phyloP scores from a whole-genome alignment of 352 stramenopile species.

The Phytopythium litorale region DNA sequence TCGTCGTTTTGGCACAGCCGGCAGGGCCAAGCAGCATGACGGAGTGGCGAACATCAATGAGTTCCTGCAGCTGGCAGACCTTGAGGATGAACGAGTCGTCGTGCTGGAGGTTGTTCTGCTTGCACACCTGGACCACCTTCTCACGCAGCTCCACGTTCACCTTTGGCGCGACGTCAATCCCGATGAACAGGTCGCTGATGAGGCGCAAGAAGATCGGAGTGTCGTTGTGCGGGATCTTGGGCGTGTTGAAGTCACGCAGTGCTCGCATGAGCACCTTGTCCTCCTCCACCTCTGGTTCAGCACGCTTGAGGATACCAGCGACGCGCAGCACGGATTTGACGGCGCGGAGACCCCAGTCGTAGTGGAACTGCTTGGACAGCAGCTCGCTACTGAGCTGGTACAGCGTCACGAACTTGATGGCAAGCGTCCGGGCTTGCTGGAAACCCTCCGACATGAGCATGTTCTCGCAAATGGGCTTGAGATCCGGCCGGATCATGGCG shows the following conservation, averaged over 20 bases:
- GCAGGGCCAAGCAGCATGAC: slow-evolving; percentile 84
- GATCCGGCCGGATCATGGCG: slow-evolving; percentile 94
- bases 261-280: slow-evolving; percentile 88
- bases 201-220: slow-evolving; percentile 86
- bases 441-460: slow-evolving; percentile 91
- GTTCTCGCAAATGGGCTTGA: slow-evolving; percentile 89
- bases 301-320: slow-evolving; percentile 80
- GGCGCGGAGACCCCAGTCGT: slow-evolving; percentile 87
- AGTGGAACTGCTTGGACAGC: slow-evolving; percentile 91
- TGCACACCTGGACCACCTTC: slow-evolving; percentile 91
- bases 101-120: slow-evolving; percentile 81
- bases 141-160: slow-evolving; percentile 91
- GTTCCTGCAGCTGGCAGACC: slow-evolving; percentile 83
- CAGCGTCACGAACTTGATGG: slow-evolving; percentile 92
- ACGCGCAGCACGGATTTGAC: slow-evolving; percentile 88
- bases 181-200: slow-evolving; percentile 90
- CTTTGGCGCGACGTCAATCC: slow-evolving; percentile 92
- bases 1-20: slow-evolving; percentile 83
- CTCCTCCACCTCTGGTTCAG: slow-evolving; percentile 78
- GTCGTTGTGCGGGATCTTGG: slow-evolving; percentile 86
- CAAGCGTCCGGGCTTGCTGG: slow-evolving; percentile 81
- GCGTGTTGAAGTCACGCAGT: slow-evolving; percentile 84
- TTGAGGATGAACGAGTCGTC: slow-evolving; percentile 87
- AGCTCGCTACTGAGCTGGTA: slow-evolving; percentile 84
- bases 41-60: slow-evolving; percentile 86